Percentiles rank a stretch among this genome's conserved stretches.
These are phyloP conservation scores for Paramecium bursaria DNA, from an alignment of 73 alveolate genomes.

Conservation along the genomic window DNA sequence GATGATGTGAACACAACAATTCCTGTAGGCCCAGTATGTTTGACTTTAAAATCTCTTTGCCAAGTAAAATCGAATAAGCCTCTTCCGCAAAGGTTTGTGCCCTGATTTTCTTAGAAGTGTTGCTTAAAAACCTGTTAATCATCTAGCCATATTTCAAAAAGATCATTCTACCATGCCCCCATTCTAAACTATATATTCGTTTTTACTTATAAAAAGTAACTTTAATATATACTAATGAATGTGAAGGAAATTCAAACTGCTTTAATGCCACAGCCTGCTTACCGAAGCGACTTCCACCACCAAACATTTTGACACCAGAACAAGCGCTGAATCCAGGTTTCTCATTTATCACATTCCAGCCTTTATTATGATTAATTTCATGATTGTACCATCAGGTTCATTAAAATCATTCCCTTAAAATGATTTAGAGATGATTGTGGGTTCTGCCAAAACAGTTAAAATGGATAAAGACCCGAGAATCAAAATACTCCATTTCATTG, in stretches of 20 bases:
- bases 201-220: too few relatives aligned
- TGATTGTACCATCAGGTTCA: slow-evolving; percentile 38
- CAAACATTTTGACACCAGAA: slow-evolving; percentile 30
- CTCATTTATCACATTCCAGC: slow-evolving; percentile 14
- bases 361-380: neutral
- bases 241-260: slow-evolving; percentile 25
- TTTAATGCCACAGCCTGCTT: slow-evolving; percentile 31
- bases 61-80: too few relatives aligned
- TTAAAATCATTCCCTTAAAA: slow-evolving; percentile 20
- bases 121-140: too few relatives aligned
- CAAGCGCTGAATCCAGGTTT: slow-evolving; percentile 21
- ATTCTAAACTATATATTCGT: too few relatives aligned
- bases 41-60: too few relatives aligned
- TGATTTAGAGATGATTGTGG: neutral
- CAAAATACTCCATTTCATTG: too few relatives aligned
- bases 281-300: slow-evolving; percentile 24
- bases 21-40: slow-evolving; percentile 37
- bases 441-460: slow-evolving; percentile 39
- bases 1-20: slow-evolving; percentile 29
- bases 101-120: too few relatives aligned
- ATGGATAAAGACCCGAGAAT: too few relatives aligned
- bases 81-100: too few relatives aligned
- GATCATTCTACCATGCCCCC: too few relatives aligned
- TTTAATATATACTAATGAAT: neutral
- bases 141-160: too few relatives aligned